Percentiles rank a stretch among this genome's conserved stretches.
Evolutionary conservation across 78 protist species (phyloP).

Genomic region (Speleostelium caveatum): DNA sequence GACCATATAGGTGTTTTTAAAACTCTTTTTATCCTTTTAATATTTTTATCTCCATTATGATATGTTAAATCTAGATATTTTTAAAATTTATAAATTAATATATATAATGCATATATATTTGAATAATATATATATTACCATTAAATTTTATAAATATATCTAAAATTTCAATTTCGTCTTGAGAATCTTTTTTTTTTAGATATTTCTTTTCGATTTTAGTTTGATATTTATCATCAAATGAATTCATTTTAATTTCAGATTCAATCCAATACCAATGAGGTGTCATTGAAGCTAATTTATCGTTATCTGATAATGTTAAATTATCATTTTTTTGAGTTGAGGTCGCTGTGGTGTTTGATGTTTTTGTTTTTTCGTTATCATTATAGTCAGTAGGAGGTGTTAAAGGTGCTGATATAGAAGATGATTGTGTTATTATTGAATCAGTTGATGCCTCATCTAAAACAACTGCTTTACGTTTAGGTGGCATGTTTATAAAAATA

Average conservation of each 20-base stretch:
- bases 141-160: neutral
- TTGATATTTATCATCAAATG: neutral
- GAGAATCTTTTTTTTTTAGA: neutral
- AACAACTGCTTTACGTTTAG: neutral
- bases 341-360: neutral
- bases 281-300: neutral
- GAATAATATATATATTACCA: neutral
- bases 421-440: neutral
- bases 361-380: neutral
- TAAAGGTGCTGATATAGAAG: neutral
- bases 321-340: neutral
- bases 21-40: neutral
- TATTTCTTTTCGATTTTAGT: neutral
- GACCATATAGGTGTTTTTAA: conserved; percentile 11
- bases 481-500: too few relatives aligned
- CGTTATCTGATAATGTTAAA: too few relatives aligned
- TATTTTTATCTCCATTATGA: neutral
- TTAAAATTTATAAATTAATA: too few relatives aligned
- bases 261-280: neutral
- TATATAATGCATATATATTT: neutral
- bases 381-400: neutral
- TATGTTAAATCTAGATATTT: neutral
- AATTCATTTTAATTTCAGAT: neutral
- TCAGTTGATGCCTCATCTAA: neutral
- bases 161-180: too few relatives aligned